A percentile compares a stretch with the other conserved stretches of the same genome.
Conservation (phyloP, 2,329 filamentous ascomycete species). For the Cylindrodendrum hubeiense region DNA sequence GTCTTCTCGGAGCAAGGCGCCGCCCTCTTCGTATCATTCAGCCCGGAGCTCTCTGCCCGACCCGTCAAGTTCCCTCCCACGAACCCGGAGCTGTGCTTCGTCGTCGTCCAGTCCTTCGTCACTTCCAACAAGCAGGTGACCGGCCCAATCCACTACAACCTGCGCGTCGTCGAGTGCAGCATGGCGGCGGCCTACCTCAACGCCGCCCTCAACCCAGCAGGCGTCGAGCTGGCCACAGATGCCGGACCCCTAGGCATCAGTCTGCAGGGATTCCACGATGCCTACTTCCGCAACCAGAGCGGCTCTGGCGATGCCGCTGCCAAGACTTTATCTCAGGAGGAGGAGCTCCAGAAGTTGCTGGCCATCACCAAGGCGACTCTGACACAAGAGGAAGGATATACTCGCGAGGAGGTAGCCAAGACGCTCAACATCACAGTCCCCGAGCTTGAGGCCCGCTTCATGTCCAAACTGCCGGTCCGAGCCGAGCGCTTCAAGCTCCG, state of each 20-base stretch:
- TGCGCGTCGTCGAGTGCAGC: slow-evolving; percentile 95
- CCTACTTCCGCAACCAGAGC: slow-evolving; percentile 73
- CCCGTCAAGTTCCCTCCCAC: slow-evolving; percentile 87
- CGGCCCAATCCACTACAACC: slow-evolving; percentile 93
- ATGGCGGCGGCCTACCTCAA: slow-evolving; percentile 81
- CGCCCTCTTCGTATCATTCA: slow-evolving; percentile 91
- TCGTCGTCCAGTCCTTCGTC: slow-evolving; percentile 95
- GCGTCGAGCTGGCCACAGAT: slow-evolving; percentile 77
- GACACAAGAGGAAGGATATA: slow-evolving; percentile 85
- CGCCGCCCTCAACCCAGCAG: slow-evolving; percentile 67
- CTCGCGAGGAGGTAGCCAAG: slow-evolving; percentile 83
- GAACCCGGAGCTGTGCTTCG: slow-evolving; percentile 85
- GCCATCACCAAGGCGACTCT: slow-evolving; percentile 78
- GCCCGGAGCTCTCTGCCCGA: slow-evolving; percentile 79
- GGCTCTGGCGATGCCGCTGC: slow-evolving; percentile 55
- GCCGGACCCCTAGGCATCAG: slow-evolving; percentile 85
- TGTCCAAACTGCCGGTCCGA: slow-evolving; percentile 89
- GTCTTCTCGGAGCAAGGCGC: slow-evolving; percentile 91
- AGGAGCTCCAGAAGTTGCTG: slow-evolving; percentile 81
- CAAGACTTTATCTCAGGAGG: slow-evolving; percentile 61
- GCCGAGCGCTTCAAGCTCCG: slow-evolving; percentile 89
- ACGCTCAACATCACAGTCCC: slow-evolving; percentile 76
- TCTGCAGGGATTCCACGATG: slow-evolving; percentile 87
- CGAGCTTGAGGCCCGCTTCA: slow-evolving; percentile 82
- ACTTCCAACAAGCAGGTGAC: slow-evolving; percentile 95